Evolutionary conservation across 2,329 filamentous ascomycete genomes (phyloP).

Genomic region (Gliomastix tumulicola): DNA sequence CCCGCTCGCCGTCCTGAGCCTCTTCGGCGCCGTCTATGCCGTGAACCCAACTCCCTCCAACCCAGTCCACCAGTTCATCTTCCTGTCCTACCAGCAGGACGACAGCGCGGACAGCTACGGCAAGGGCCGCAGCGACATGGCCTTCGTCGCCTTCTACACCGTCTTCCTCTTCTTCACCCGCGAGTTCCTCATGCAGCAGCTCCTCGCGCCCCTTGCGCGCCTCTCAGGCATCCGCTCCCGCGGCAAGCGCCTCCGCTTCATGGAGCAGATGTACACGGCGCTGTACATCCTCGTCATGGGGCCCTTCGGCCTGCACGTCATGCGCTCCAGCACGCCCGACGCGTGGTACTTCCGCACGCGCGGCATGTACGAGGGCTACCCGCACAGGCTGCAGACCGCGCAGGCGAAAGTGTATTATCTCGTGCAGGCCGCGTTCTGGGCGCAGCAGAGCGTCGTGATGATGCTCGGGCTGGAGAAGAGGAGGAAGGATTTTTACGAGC

Average conservation of each 20-base stretch:
- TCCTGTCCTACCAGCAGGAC: slow-evolving; percentile 74
- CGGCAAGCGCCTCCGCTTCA: slow-evolving; percentile 81
- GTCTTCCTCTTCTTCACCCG: slow-evolving; percentile 85
- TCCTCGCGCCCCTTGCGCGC: slow-evolving; percentile 70
- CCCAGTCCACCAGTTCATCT: slow-evolving; percentile 72
- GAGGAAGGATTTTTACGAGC: slow-evolving; percentile 88
- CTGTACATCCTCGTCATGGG: slow-evolving; percentile 81
- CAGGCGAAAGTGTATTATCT: slow-evolving; percentile 92
- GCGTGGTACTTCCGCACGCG: slow-evolving; percentile 93
- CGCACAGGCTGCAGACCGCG: slow-evolving; percentile 72
- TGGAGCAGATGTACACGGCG: slow-evolving; percentile 92
- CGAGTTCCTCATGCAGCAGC: slow-evolving; percentile 89
- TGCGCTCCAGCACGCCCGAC: slow-evolving; percentile 76
- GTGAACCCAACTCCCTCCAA: slow-evolving; percentile 72
- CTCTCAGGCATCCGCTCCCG: slow-evolving; percentile 58
- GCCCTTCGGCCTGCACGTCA: slow-evolving; percentile 80
- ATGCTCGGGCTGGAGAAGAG: slow-evolving; percentile 84
- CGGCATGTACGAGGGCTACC: slow-evolving; percentile 87
- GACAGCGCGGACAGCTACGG: slow-evolving; percentile 62
- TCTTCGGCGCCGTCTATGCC: slow-evolving; percentile 60
- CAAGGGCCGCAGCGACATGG: slow-evolving; percentile 80
- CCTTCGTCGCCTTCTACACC: slow-evolving; percentile 83
- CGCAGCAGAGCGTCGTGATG: slow-evolving; percentile 88
- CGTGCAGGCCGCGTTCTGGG: slow-evolving; percentile 89
- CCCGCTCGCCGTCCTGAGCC: no score